phyloP scores from a whole-genome alignment of 2,329 filamentous ascomycete species.

The Cytospora piceicola region DNA sequence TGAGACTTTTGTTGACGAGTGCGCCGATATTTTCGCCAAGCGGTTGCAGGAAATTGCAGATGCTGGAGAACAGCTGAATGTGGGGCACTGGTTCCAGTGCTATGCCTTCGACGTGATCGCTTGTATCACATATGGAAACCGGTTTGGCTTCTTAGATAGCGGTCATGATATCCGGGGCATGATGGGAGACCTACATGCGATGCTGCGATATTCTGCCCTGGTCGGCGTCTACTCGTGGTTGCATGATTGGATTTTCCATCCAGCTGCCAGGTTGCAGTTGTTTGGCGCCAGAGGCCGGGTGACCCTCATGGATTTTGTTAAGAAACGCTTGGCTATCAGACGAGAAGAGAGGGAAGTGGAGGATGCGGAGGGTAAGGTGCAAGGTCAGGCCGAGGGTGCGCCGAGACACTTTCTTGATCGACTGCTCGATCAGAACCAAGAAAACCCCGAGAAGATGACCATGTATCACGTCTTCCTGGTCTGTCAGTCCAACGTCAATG shows the following conservation, averaged over 20 bases:
- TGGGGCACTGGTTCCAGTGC: conserved; percentile 50
- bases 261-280: conserved; percentile 16
- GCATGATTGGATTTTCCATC: conserved; percentile 23
- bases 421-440: conserved; percentile 44
- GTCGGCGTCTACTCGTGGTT: conserved; percentile 20
- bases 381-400: conserved; percentile 17
- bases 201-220: conserved; percentile 20
- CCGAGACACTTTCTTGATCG: conserved; percentile 48
- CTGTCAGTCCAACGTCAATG: conserved; percentile 42
- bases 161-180: conserved; percentile 50
- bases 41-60: conserved; percentile 44
- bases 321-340: conserved; percentile 18
- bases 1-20: conserved; percentile 54
- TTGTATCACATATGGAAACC: conserved; percentile 47
- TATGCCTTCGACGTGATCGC: conserved; percentile 58
- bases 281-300: conserved; percentile 19
- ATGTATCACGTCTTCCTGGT: conserved; percentile 40
- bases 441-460: conserved; percentile 48
- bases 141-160: conserved; percentile 50
- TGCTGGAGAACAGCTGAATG: conserved; percentile 40
- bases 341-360: conserved; percentile 14
- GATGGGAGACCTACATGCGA: conserved; percentile 32
- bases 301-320: conserved; percentile 23
- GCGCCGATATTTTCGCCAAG: conserved; percentile 45
- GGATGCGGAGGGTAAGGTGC: not conserved